phyloP scores from a whole-genome alignment of 768 basidiomycete genomes.

The Mrakia gelida region DNA sequence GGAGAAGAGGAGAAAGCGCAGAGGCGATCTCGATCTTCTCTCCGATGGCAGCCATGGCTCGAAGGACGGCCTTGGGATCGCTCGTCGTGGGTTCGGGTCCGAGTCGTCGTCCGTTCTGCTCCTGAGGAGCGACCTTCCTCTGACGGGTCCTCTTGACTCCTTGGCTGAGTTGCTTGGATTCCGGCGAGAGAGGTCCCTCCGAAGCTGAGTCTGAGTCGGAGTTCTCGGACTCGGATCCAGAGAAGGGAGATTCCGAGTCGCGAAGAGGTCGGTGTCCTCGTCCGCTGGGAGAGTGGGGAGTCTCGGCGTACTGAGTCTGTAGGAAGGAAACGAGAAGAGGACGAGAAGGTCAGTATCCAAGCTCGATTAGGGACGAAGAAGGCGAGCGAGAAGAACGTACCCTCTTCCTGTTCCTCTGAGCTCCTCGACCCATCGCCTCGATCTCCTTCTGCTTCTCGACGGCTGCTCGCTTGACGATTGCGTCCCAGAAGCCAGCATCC shows the following conservation, averaged over 20 bases:
- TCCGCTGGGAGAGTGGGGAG: neutral
- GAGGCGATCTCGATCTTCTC: neutral
- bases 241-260: conserved; percentile 1
- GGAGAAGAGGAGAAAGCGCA: neutral
- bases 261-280: neutral
- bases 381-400: neutral
- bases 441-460: conserved; percentile 19
- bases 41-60: conserved; percentile 4
- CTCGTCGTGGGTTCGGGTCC: neutral
- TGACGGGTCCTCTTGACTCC: neutral
- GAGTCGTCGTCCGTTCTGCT: neutral
- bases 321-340: neutral
- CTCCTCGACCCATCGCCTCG: conserved; percentile 19
- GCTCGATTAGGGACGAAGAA: neutral
- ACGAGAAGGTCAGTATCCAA: neutral
- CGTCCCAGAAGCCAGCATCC: conserved; percentile 30
- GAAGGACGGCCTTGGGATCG: conserved; percentile 8
- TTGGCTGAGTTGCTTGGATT: neutral
- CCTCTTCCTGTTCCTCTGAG: conserved; percentile 14
- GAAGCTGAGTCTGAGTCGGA: neutral
- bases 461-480: conserved; percentile 24
- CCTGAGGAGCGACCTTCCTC: neutral
- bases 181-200: neutral
- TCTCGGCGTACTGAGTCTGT: neutral
- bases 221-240: conserved; percentile 1